Base-by-base conservation (phyloP, 805 yeast genomes). In the Candida parachauliodes region DNA sequence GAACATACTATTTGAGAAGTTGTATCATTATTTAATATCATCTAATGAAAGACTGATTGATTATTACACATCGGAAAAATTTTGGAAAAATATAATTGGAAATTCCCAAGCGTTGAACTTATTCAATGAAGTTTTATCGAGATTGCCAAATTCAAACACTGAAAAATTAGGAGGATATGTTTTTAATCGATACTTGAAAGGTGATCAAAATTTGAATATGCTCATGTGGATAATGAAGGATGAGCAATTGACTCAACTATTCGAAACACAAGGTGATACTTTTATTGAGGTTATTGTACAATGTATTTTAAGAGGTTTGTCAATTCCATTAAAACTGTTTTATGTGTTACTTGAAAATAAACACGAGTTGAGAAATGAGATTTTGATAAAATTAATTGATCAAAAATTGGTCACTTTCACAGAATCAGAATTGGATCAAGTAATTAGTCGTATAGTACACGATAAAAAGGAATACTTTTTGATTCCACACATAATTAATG, bases 201-300 rank as follows among this genome's bases (percentile, higher is more conserved):
- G 12, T 21, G 12, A 27, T 20, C 25, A 16, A 8, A 12, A 23
- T 9, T 34, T 34, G 7, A 28, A 10, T 12, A 17, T 17, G 8
- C 30, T 36, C 11, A 28, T 36, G 21, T 42, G 45, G 45, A 28
- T 36, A 10, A 16, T 42, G 28, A 20, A 24, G 7, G 47, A 49
- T 21, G 49, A 43, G 2, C 57, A 58, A 39, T 45, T 22, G 29
- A 26, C 2, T n/a, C 12, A 7, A 21, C 23, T 40, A 17, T 19
- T 37, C 7, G 12, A 24, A 11, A 24, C 5, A 6, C 25, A 22
- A 14, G 25, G 21, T 16, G 37, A 36, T 10, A 22, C 44, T 18
- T 37, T 35, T 15, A 36, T 37, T 9, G 16, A 25, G 4, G 43
- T 41, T 14, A 30, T 48, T 14, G 21, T 25, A 8, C 29, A 23